These are phyloP conservation scores for Candida odintsovae DNA, from an alignment of 805 yeast genomes.

Conservation along the genomic window DNA sequence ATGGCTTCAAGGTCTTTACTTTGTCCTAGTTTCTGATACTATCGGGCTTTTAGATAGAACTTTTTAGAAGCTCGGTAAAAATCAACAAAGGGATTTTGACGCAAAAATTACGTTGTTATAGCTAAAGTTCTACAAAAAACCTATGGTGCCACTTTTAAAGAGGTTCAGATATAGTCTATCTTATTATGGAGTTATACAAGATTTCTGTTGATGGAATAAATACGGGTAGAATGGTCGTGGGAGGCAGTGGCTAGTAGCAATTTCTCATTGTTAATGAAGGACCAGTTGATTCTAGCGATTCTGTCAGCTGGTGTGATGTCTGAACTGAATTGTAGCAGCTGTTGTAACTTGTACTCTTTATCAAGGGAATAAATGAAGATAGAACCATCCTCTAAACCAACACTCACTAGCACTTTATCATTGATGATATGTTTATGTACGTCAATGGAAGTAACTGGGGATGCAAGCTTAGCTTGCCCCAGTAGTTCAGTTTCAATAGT, in stretches of 20 bases:
- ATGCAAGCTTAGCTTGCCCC: slow-evolving; percentile 37
- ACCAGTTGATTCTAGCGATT: slow-evolving; percentile 58
- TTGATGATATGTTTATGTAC: slow-evolving; percentile 30
- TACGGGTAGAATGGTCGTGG: slow-evolving; percentile 52
- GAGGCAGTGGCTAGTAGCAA: slow-evolving; percentile 55
- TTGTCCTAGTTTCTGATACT: background rate
- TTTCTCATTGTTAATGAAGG: slow-evolving; percentile 22
- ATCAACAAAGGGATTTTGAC: background rate
- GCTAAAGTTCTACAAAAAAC: too few species aligned
- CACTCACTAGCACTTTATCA: slow-evolving; percentile 39
- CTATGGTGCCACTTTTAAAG: too few species aligned
- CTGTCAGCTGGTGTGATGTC: slow-evolving; percentile 53
- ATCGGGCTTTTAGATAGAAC: too few species aligned
- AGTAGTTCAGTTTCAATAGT: slow-evolving; percentile 23
- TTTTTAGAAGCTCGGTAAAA: background rate
- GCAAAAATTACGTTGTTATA: background rate
- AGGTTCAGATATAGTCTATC: background rate
- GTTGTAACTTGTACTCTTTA: slow-evolving; percentile 20
- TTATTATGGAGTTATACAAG: background rate
- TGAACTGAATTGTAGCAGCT: slow-evolving; percentile 30
- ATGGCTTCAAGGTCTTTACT: background rate
- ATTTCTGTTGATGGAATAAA: slow-evolving; percentile 24
- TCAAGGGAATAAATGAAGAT: slow-evolving; percentile 39
- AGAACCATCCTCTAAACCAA: slow-evolving; percentile 69
- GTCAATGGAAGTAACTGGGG: slow-evolving; percentile 66